Conservation (phyloP, 2,329 filamentous ascomycete species). For the Diaporthe sp. region DNA sequence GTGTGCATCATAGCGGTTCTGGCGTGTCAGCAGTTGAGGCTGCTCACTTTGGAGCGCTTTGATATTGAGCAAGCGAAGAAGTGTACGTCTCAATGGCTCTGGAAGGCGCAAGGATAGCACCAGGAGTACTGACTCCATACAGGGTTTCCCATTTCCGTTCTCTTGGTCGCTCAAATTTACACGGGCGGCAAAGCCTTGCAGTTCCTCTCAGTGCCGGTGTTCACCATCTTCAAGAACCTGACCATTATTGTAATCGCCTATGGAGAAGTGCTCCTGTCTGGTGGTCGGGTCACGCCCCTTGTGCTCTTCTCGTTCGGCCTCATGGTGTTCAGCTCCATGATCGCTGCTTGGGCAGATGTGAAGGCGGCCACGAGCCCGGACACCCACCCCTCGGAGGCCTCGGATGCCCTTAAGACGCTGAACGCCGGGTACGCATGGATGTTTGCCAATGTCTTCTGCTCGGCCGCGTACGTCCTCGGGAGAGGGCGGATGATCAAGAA, state of each 20-base stretch:
- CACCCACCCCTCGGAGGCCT: slow-evolving; percentile 61
- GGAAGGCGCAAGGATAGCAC: neutral
- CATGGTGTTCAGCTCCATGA: slow-evolving; percentile 94
- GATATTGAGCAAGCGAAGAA: slow-evolving; percentile 90
- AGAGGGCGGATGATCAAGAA: slow-evolving; percentile 99
- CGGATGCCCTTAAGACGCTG: slow-evolving; percentile 82
- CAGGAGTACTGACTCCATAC: slow-evolving; percentile 12
- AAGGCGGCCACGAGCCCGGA: slow-evolving; percentile 79
- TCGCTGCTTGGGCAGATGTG: slow-evolving; percentile 99
- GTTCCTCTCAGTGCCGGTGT: slow-evolving; percentile 96
- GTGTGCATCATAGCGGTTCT: slow-evolving; percentile 91
- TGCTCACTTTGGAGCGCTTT: slow-evolving; percentile 87
- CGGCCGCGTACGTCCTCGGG: slow-evolving; percentile 86
- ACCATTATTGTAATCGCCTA: slow-evolving; percentile 99
- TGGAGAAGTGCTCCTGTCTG: slow-evolving; percentile 97
- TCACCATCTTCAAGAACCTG: slow-evolving; percentile 99
- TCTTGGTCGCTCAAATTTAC: slow-evolving; percentile 99
- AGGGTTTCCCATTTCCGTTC: slow-evolving; percentile 97
- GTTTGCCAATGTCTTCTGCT: slow-evolving; percentile 95
- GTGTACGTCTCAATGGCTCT: slow-evolving; percentile 72
- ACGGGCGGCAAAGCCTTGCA: slow-evolving; percentile 97
- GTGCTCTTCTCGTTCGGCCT: slow-evolving; percentile 93
- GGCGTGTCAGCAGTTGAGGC: slow-evolving; percentile 80
- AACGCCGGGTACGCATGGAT: slow-evolving; percentile 99
- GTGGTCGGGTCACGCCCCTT: slow-evolving; percentile 88